Conservation (phyloP, 2,329 filamentous ascomycete genomes). For the Aspergillus ustus region DNA sequence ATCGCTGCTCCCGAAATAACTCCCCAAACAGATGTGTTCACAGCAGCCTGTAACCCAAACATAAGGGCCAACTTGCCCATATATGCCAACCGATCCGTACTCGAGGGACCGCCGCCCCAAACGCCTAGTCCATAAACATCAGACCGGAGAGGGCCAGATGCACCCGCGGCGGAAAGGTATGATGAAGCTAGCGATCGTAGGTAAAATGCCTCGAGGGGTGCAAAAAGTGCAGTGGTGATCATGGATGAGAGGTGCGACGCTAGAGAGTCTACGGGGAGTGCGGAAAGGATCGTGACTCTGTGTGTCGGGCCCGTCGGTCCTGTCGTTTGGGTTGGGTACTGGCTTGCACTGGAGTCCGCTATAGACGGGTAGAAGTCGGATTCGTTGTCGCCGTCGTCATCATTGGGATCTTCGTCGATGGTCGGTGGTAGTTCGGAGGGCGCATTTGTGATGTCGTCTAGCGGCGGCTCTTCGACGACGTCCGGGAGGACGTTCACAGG, state of each 20-base stretch:
- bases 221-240: constrained; percentile 43
- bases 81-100: constrained; percentile 38
- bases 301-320: constrained; percentile 31
- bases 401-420: constrained; percentile 20
- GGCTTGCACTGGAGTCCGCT: constrained; percentile 24
- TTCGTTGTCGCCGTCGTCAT: neutral
- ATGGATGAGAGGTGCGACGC: constrained; percentile 47
- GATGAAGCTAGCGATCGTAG: constrained; percentile 45
- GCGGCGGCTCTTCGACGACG: constrained; percentile 35
- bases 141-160: constrained; percentile 27
- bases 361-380: constrained; percentile 19
- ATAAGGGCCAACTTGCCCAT: constrained; percentile 43
- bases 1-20: constrained; percentile 43
- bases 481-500: constrained; percentile 36
- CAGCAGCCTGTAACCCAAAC: constrained; percentile 41
- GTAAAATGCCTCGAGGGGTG: constrained; percentile 47
- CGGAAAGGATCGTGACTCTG: constrained; percentile 49
- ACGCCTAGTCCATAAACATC: constrained; percentile 37
- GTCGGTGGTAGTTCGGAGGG: constrained; percentile 18
- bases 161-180: constrained; percentile 38
- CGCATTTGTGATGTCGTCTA: constrained; percentile 26
- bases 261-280: constrained; percentile 47
- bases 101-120: constrained; percentile 42
- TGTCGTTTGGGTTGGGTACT: constrained; percentile 11
- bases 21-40: constrained; percentile 45